Evolutionary conservation across 208 protist species (phyloP).

Genomic region (Leishmania turanica): DNA sequence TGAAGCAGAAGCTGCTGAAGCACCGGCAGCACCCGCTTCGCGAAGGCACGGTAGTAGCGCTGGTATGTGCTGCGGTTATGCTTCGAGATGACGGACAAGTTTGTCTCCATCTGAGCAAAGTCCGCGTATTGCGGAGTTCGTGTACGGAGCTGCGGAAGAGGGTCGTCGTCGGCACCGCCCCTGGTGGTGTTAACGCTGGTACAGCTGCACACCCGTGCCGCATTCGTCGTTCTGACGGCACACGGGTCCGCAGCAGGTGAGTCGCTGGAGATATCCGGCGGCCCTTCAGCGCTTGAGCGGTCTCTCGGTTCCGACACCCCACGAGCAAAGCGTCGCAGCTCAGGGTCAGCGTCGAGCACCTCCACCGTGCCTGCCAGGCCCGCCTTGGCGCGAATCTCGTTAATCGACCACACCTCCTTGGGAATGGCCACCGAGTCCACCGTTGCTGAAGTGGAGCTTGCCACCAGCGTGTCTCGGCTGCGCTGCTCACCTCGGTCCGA

Average conservation of each 20-base stretch:
- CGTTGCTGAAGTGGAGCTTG: not conserved
- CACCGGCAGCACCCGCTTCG: conserved; percentile 44
- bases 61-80: conserved; percentile 43
- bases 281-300: not conserved
- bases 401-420: conserved; percentile 37
- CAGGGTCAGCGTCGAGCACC: conserved; percentile 35
- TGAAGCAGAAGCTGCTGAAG: conserved; percentile 20
- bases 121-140: conserved; percentile 45
- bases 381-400: conserved; percentile 26
- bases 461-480: not conserved
- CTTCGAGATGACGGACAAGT: conserved; percentile 65
- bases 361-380: conserved; percentile 37
- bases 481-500: not conserved
- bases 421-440: conserved; percentile 32
- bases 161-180: not conserved
- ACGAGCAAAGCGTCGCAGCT: conserved; percentile 12
- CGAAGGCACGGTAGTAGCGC: conserved; percentile 61
- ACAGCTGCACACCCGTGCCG: not conserved
- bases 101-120: conserved; percentile 56
- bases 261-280: not conserved
- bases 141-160: conserved; percentile 7
- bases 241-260: not conserved
- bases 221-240: not conserved
- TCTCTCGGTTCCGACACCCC: not conserved
- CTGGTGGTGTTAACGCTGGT: not conserved